Evolutionary conservation across 352 stramenopile species (phyloP).

Genomic region (Phytophthora podocarpi): DNA sequence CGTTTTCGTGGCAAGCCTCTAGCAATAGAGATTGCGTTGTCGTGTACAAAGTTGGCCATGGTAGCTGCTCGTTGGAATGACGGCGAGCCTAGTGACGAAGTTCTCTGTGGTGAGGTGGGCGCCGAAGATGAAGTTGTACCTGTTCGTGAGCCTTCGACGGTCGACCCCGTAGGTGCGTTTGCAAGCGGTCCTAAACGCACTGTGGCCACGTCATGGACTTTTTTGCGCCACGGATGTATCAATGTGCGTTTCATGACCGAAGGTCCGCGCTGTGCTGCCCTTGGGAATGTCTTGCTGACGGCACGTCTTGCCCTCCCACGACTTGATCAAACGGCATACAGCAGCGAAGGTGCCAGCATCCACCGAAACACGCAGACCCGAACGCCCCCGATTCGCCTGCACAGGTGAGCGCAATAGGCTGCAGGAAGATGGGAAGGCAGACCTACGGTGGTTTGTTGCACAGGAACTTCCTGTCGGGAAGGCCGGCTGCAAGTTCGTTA

Average conservation of each 20-base stretch:
- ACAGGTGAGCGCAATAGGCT: conserved; percentile 8
- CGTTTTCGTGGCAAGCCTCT: conserved; percentile 47
- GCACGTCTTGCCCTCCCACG: conserved; percentile 22
- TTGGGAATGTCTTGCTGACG: conserved; percentile 14
- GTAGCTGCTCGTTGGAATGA: conserved; percentile 28
- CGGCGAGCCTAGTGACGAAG: conserved; percentile 14
- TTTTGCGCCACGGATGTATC: conserved; percentile 37
- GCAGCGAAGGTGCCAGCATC: conserved; percentile 29
- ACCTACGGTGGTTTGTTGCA: conserved; percentile 9
- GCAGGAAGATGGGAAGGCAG: conserved; percentile 24
- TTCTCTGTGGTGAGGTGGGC: conserved; percentile 8
- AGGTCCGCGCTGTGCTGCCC: conserved; percentile 5
- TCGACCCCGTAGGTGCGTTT: conserved; percentile 14
- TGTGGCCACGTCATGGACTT: conserved; percentile 35
- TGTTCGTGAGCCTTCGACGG: conserved; percentile 2
- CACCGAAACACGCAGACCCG: conserved; percentile 19
- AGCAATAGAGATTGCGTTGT: conserved; percentile 38
- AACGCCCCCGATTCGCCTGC: conserved; percentile 4
- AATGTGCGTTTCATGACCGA: conserved; percentile 41
- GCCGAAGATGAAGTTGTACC: background rate
- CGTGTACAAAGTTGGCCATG: conserved; percentile 41
- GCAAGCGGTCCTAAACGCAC: conserved; percentile 10
- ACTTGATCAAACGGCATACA: conserved; percentile 31
- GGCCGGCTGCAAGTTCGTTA: conserved; percentile 31
- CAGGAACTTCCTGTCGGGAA: too few species aligned